Percentiles rank a stretch among this genome's conserved stretches.
phyloP scores from a whole-genome alignment of 2,329 filamentous ascomycete genomes.

The Ilyonectria robusta region DNA sequence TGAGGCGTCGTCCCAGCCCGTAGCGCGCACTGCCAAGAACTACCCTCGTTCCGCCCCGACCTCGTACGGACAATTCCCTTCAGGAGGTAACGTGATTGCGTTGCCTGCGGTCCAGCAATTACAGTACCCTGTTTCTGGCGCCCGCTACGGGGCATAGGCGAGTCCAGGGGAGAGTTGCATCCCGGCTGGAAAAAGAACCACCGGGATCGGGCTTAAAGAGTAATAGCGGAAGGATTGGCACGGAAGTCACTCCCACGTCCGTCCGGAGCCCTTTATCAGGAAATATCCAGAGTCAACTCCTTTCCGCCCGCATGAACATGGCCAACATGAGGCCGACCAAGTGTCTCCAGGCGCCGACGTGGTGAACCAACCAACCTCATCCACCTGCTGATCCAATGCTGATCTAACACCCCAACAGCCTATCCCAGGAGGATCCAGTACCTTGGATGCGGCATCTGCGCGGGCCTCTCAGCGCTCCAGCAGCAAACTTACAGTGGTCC shows the following conservation, averaged over 20 bases:
- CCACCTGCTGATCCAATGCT: slow-evolving; percentile 2
- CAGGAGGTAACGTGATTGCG: background rate
- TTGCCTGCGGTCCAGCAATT: slow-evolving; percentile 2
- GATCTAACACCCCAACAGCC: slow-evolving; percentile 25
- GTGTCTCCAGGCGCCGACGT: background rate
- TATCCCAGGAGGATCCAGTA: slow-evolving; percentile 33
- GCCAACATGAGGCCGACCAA: slow-evolving; percentile 18
- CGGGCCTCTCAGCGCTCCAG: slow-evolving; percentile 25
- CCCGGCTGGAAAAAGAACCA: background rate
- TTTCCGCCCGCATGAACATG: slow-evolving; percentile 7
- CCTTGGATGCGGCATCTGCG: slow-evolving; percentile 41
- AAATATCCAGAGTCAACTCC: background rate
- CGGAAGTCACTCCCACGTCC: background rate
- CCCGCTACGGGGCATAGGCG: background rate
- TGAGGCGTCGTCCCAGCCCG: background rate
- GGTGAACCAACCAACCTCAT: background rate
- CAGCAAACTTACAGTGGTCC: slow-evolving; percentile 12
- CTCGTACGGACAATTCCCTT: background rate
- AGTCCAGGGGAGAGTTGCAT: background rate
- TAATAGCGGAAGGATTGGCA: background rate
- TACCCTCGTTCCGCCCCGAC: background rate
- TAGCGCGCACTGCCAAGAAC: slow-evolving; percentile 1
- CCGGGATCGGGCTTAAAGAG: background rate
- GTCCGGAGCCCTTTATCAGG: background rate
- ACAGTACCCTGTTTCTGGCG: background rate